Evolutionary conservation across 805 yeast species (phyloP), one percentile per base, ranked within the genome.

Genomic region (Yamadazyma olivae): DNA sequence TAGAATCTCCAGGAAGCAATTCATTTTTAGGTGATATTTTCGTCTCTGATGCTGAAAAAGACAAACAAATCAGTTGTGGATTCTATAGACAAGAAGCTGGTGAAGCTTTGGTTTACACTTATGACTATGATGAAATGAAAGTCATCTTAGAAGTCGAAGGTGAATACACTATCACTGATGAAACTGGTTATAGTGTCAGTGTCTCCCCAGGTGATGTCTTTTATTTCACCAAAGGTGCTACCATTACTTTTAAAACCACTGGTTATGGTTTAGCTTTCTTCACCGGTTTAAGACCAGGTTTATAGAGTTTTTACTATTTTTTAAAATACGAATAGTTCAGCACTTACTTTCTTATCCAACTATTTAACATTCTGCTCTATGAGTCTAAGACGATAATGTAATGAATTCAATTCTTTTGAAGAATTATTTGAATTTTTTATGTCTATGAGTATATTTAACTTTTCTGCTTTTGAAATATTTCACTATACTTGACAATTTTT

Each of bases 1-100:
- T 81, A 42, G 35, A 31, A 27, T 69, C 81, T 38, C 79, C 81
- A 58, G 81, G 82, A 41, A 75, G 71, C 67, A 81, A 81, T 59
- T 73, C 88, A 6, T 81, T 77, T 69, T 68, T 81, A 43, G 83
- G 85, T 36, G 89, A 81, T 53, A 65, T 70, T 44, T 75, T 75
- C 61, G 70, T 79, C 27, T 75, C 83, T 15, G 79, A 75, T 18
- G 81, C 79, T 36, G 79, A 77, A 48, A 57, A 66, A 33, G 86
- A 75, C 33, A 59, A 79, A 54, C 77, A 76, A 56, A 75, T 81
- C 45, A 60, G 80, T 13, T 69, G 80, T 54, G 89, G 89, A 35
- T 81, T 81, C 66, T 81, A 76, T 73, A 72, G 67, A 51, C 87
- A 81, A 61, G 82, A 78, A 57, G 64, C 66, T 38, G 88, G 88